Base-by-base conservation (phyloP, 805 yeast species). In the Schwanniomyces yamadae region DNA sequence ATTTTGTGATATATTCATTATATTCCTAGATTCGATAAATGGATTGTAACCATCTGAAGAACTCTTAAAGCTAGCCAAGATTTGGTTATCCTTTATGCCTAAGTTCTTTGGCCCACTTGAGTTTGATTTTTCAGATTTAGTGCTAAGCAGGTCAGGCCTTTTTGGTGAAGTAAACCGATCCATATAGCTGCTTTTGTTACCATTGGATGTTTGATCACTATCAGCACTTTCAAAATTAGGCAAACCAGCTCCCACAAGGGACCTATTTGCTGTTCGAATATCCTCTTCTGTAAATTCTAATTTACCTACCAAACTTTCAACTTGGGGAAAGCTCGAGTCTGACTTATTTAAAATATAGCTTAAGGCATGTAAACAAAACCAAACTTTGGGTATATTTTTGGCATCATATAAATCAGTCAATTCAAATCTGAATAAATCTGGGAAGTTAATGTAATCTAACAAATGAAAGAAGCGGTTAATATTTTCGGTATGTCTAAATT, bases 401-500 rank as follows among this genome's bases (percentile, higher is more conserved):
- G 83, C 82, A 54, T 93, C 97, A 61, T 89, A 93, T 23, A 93
- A 69, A 59, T 93, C 99, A 3, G 95, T 89, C 40, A 90, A 74
- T 56, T 91, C 99, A 55, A 93, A 93, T 32, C 84, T 75, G 57
- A 90, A 93, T 36, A 89, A 71, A 38, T 86, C 90, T 0, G 98
- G 99, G 46, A 93, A 79, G 18, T 77, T 80, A 41, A 88, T 71
- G 40, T 68, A 75, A 37, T 77, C 82, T 20, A 88, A 66, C 37
- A 91, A 75, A 14, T 73, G 68, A 55, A 91, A 82, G 57, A 91
- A 90, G 15, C 80, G 70, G 49, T 88, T 87, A 54, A 93, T 91
- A 55, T 93, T 93, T 54, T 93, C 97, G 0, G 96, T 87, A 57
- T 88, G 96, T 43, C 84, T 80, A 67, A 87, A 93, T 55, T 88